Evolutionary conservation across 192 early-diverging fungal species (phyloP).

Genomic region (Haplosporangium gracile): DNA sequence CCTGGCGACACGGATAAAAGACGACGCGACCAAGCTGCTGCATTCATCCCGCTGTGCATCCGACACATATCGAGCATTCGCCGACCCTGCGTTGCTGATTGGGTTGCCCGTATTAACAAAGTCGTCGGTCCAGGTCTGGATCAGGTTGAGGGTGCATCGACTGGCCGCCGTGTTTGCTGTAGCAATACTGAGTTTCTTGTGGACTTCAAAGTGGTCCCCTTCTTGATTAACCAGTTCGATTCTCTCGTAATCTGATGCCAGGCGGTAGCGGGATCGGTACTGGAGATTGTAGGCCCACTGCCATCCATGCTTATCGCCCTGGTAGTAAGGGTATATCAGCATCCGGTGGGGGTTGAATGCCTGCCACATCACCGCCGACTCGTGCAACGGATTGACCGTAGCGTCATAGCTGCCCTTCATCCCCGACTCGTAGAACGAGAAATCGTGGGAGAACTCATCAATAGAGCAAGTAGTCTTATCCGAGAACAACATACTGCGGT

Average conservation of each 20-base stretch:
- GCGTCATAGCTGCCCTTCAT: not conserved
- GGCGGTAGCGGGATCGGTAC: not conserved
- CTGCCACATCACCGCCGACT: not conserved
- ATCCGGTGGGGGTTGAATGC: not conserved
- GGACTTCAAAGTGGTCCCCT: not conserved
- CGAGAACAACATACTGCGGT: not conserved
- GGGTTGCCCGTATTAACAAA: not conserved
- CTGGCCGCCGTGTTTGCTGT: not conserved
- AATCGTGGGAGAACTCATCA: not conserved
- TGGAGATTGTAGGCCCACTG: not conserved
- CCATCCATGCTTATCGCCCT: not conserved
- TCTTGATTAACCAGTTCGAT: not conserved
- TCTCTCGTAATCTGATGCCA: not conserved
- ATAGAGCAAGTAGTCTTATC: not conserved
- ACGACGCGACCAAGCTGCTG: not conserved
- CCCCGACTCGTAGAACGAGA: not conserved
- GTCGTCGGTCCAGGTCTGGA: not conserved
- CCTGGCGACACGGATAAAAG: not conserved
- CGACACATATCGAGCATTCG: not conserved
- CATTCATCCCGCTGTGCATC: not conserved
- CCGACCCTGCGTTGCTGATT: not conserved
- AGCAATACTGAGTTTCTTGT: not conserved
- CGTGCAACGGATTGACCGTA: not conserved
- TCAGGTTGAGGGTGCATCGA: not conserved
- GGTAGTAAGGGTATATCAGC: not conserved